Evolutionary conservation across 2,329 filamentous ascomycete species (phyloP).

Genomic region (Pseudofabraea citricarpa): DNA sequence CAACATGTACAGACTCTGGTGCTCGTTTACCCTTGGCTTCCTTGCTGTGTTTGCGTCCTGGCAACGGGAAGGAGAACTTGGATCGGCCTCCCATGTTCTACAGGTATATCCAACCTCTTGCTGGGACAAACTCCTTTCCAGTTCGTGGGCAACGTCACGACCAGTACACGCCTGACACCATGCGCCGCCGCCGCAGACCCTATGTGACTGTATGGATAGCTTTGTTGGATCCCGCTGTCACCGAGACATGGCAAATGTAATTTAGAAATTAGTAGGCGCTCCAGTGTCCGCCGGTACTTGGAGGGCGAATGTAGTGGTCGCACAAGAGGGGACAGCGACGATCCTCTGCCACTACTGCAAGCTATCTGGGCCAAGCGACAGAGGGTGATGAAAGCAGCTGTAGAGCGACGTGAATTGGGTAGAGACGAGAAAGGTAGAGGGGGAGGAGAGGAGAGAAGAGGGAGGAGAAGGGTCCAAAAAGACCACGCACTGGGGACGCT

Average conservation of each 20-base stretch:
- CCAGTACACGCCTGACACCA: background rate
- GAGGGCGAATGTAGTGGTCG: no score
- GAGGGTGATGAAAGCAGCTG: no score
- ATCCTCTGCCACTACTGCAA: no score
- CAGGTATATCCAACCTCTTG: no score
- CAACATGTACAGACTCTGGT: constrained; percentile 2
- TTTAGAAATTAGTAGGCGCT: no score
- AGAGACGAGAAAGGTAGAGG: background rate
- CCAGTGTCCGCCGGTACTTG: no score
- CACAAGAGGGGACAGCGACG: no score
- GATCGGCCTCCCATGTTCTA: constrained; percentile 16
- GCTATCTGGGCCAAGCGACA: no score
- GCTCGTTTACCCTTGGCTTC: constrained; percentile 1
- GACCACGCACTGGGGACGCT: constrained; percentile 1
- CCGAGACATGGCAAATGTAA: background rate
- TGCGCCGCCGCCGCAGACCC: background rate
- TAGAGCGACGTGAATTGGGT: no score
- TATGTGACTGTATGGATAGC: background rate
- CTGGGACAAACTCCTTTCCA: background rate
- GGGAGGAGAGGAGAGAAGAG: background rate
- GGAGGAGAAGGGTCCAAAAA: background rate
- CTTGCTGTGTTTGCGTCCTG: constrained; percentile 7
- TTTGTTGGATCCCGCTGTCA: constrained; percentile 1
- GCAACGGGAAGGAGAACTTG: constrained; percentile 20
- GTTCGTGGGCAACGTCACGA: background rate